Percentiles rank a stretch among this genome's conserved stretches.
Conservation (phyloP, 805 yeast genomes). For the Metschnikowia chrysomelidarum region DNA sequence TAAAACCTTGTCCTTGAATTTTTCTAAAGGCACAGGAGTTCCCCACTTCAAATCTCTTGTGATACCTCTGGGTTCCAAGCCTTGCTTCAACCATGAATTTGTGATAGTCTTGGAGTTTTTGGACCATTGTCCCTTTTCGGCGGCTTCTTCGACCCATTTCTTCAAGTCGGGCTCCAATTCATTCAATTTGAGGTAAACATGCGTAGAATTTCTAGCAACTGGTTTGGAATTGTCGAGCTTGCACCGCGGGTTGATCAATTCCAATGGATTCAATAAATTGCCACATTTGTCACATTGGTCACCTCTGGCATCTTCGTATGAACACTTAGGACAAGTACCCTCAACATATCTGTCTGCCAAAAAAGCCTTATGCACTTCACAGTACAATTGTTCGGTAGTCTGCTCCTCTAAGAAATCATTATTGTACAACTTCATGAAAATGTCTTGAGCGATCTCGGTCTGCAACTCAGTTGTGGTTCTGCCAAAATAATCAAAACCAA, state of each 20-base stretch:
- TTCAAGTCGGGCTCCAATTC: conserved; percentile 75
- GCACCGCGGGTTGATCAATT: conserved; percentile 92
- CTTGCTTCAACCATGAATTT: conserved; percentile 90
- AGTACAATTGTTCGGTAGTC: conserved; percentile 84
- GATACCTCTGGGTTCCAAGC: conserved; percentile 90
- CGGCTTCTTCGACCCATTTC: conserved; percentile 68
- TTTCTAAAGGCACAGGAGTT: conserved; percentile 92
- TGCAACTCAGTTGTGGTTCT: conserved; percentile 91
- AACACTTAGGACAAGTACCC: conserved; percentile 95
- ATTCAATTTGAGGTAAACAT: conserved; percentile 79
- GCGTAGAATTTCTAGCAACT: conserved; percentile 75
- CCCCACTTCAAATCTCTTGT: conserved; percentile 99
- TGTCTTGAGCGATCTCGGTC: conserved; percentile 94
- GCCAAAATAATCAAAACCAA: conserved; percentile 93
- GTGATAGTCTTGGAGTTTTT: conserved; percentile 88
- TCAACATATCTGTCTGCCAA: conserved; percentile 96
- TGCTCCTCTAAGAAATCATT: conserved; percentile 84
- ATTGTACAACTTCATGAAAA: conserved; percentile 71
- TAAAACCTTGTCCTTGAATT: conserved; percentile 82
- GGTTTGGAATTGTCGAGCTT: conserved; percentile 87
- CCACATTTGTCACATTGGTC: conserved; percentile 99
- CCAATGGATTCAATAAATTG: conserved; percentile 81
- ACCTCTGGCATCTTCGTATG: conserved; percentile 96
- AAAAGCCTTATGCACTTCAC: conserved; percentile 86
- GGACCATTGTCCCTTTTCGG: conserved; percentile 83